phyloP scores from a whole-genome alignment of 2,329 filamentous ascomycete species.

The Diaporthe citriasiana region DNA sequence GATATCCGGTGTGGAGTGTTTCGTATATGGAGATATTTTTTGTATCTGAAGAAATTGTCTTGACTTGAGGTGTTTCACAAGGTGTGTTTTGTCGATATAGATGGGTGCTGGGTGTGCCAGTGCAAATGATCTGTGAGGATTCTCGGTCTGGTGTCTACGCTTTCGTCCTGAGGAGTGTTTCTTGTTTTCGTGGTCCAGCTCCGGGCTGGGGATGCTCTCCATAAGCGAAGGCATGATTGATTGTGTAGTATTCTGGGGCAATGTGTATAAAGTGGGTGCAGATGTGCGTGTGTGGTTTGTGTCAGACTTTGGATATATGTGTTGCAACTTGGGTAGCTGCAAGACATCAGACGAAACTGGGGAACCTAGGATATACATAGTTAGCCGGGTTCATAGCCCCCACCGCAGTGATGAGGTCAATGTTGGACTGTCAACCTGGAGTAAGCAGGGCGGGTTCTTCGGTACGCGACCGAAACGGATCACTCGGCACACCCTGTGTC shows the following conservation, averaged over 20 bases:
- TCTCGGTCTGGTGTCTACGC: background rate
- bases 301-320: too few species aligned
- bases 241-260: background rate
- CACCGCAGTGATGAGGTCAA: constrained; percentile 16
- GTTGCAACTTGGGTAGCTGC: background rate
- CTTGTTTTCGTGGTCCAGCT: background rate
- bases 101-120: constrained; percentile 36
- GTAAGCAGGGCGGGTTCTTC: constrained; percentile 21
- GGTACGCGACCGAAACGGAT: constrained; percentile 24
- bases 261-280: background rate
- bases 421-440: background rate
- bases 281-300: background rate
- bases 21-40: background rate
- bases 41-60: constrained; percentile 36
- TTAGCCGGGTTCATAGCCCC: background rate
- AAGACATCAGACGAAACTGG: background rate
- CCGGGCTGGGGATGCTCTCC: background rate
- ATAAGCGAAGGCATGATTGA: background rate
- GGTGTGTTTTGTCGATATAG: constrained; percentile 24
- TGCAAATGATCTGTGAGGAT: constrained; percentile 10
- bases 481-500: constrained; percentile 29
- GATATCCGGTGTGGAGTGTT: constrained; percentile 23
- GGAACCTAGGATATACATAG: constrained; percentile 20
- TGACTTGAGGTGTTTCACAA: constrained; percentile 36
- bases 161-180: constrained; percentile 7